Base-by-base conservation (phyloP, 2,329 filamentous ascomycete genomes). In the Aurifilum marmelostoma region DNA sequence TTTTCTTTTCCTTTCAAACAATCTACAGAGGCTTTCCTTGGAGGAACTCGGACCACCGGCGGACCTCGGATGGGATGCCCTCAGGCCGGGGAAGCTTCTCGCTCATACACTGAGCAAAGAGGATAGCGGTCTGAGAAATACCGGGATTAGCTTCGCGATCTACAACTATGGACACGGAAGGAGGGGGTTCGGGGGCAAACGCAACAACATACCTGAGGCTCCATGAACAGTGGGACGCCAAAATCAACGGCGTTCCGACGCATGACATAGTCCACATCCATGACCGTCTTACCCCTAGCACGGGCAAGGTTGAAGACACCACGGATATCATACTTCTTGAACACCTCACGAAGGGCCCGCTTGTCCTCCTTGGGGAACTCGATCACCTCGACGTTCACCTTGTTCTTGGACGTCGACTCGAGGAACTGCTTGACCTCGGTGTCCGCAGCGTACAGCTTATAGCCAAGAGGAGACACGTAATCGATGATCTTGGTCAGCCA, bases 251-350 rank as follows among this genome's bases (percentile, higher is more conserved):
- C 96, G 78, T 99, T 99, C 79, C 96, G 89, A 77, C 96, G 89
- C 95, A 98, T 98, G 68, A 99, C 94, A 77, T 99, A 99, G 84
- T 99, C 94, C 77, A 97, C 93, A 78, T 99, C 96, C 71, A 92
- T 84, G 71, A 93, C 85, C 50, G 92, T 95, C 85, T 92, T 94
- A 71, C 90, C 96, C 77, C 94, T 87, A 74, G 88, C 88, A 81
- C 91, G 89, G 69, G 95, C 94, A 76, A 99, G 84, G 85, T 98
- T 98, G 87, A 99, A 99, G 71, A 94, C 92, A 76, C 96, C 96
- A 69, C 92, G 89, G 80, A 99, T 97, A 80, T 98, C 91, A 82
- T 98, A 94, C 87, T 97, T 97, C 87, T 95, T 84, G 83, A 99
- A 99, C 47, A 97, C 94, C 78, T 97, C 93, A 73, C 96, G 89